Base-by-base conservation (phyloP, 371 early-diverging fungal species). In the Circinella minor region DNA sequence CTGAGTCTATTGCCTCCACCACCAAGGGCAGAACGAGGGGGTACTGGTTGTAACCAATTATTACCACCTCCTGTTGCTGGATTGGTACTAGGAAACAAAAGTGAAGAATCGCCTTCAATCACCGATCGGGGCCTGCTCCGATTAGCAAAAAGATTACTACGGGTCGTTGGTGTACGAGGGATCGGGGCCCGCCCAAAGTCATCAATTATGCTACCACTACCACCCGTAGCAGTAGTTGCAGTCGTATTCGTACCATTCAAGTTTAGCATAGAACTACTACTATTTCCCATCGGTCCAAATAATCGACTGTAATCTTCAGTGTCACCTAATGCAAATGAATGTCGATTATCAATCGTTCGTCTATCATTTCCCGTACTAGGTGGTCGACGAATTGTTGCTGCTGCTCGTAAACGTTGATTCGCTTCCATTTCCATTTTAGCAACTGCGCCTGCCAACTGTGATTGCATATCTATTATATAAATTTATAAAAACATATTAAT, bases 281-380 rank as follows among this genome's bases (percentile, higher is more conserved):
- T 57, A 20, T 46, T 66, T 9, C 51, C 38, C 10, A 60, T 71
- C 36, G 70, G 64, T 3, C 81, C 77, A 72, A 86, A 84, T 63
- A 85, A 49, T 15, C 83, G 75, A 61, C 68, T 81, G 60, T 86
- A 85, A 48, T 89, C 89, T 55, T 89, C 89, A 15, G 85, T 87
- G 62, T 87, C 89, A 1, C 87, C 86, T 37, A 89, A 78, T n/a
- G 90, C 87, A 72, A 91, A 88, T 0, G 93, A 91, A 75, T 93
- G 92, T 67, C 94, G 91, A 69, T 92, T 93, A 75, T 47, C 78
- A 73, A 57, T 8, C 5, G 11, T 34, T 9, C 36, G 57, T 34
- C 57, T 18, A 20, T 60, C 67, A 51, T 48, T 69, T 18, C 67
- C 63, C 1, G 79, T 63, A 37, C 67, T 74, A 13, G 69, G 81